Conservation (phyloP, 495 filamentous ascomycete species). For the Aspergillus carlsbadensis region DNA sequence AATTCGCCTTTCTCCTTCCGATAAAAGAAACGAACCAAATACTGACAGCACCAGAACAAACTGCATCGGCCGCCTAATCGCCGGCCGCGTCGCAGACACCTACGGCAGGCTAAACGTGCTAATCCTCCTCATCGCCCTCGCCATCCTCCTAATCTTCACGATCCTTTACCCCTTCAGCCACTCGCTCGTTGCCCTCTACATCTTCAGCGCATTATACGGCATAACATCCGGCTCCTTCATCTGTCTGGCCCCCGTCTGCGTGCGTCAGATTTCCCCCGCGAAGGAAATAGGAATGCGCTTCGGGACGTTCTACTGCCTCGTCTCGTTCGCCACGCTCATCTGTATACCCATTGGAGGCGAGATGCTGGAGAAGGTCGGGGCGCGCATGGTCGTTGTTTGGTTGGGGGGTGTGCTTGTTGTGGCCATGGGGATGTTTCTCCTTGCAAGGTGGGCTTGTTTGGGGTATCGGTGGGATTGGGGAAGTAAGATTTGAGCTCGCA, state of each 20-base stretch:
- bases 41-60: conserved; percentile 22
- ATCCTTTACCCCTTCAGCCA: conserved; percentile 60
- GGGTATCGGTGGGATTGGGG: conserved; percentile 48
- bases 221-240: conserved; percentile 61
- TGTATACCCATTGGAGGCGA: conserved; percentile 43
- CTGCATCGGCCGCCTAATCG: conserved; percentile 63
- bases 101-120: conserved; percentile 67
- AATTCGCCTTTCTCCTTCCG: neutral
- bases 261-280: conserved; percentile 60
- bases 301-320: conserved; percentile 64
- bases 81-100: conserved; percentile 67
- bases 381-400: conserved; percentile 35
- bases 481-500: conserved; percentile 36
- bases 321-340: conserved; percentile 53
- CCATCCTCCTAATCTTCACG: conserved; percentile 50
- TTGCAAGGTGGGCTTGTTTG: conserved; percentile 50
- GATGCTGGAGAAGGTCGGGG: conserved; percentile 40
- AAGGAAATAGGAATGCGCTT: conserved; percentile 66
- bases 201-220: conserved; percentile 61
- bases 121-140: conserved; percentile 36
- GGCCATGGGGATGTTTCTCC: conserved; percentile 36
- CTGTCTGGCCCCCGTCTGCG: conserved; percentile 60
- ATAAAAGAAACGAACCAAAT: neutral
- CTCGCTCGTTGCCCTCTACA: conserved; percentile 47
- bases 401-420: conserved; percentile 39